Percentiles rank a stretch among this genome's conserved stretches.
Evolutionary conservation across 352 stramenopile species (phyloP).

Genomic region (Phytopythium boreale): DNA sequence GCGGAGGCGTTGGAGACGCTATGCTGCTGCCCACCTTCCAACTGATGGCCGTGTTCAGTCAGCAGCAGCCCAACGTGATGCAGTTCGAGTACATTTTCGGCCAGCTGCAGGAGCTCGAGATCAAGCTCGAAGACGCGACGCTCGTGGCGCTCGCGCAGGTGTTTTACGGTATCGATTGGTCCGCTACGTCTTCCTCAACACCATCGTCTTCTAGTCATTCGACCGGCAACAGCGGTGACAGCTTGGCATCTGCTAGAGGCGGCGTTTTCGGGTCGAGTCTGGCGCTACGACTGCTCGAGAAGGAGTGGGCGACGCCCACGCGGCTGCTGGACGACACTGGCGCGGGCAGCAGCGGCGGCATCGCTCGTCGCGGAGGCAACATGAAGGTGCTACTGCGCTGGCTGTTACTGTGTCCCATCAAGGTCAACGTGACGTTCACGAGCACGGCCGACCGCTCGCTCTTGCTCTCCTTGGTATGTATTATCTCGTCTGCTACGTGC

Average conservation of each 20-base stretch:
- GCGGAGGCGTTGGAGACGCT: constrained; percentile 14
- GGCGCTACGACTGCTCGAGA: constrained; percentile 47
- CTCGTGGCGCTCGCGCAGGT: constrained; percentile 74
- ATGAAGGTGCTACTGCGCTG: constrained; percentile 76
- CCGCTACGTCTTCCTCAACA: constrained; percentile 2
- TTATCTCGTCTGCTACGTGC: too few relatives aligned
- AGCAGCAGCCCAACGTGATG: constrained; percentile 53
- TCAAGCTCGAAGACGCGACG: constrained; percentile 80
- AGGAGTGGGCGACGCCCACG: constrained; percentile 56
- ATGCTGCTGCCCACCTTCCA: constrained; percentile 77
- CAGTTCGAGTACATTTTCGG: constrained; percentile 88
- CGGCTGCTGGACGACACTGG: constrained; percentile 27
- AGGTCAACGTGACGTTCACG: constrained; percentile 86
- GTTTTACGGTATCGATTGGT: constrained; percentile 73
- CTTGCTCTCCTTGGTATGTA: constrained; percentile 66
- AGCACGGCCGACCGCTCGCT: constrained; percentile 81
- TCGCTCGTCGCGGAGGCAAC: constrained; percentile 41
- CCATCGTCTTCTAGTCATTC: background rate
- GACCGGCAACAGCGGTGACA: background rate
- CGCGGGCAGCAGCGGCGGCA: constrained; percentile 19
- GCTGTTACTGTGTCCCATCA: constrained; percentile 82
- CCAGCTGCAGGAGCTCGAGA: constrained; percentile 83
- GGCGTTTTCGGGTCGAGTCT: constrained; percentile 37
- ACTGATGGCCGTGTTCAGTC: constrained; percentile 74
- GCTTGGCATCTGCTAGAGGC: background rate